Base-by-base conservation (phyloP, 2,329 filamentous ascomycete genomes). In the Fusarium sambucinum region DNA sequence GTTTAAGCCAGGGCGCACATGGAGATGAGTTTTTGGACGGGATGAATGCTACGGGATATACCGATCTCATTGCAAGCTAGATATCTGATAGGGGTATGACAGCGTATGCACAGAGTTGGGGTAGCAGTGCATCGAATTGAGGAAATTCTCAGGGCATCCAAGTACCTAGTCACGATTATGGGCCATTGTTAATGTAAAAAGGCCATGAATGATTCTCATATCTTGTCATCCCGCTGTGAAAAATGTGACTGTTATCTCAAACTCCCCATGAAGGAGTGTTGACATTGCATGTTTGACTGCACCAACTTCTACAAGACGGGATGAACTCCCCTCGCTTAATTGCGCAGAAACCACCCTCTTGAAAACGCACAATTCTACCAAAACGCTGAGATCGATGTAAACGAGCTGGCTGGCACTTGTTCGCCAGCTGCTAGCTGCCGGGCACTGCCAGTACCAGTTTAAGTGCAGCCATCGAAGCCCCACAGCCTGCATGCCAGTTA, bases 41-140 rank as follows among this genome's bases (percentile, higher is more conserved):
- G 16, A 38, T n/a, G 4, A 42, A 17, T 48, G 48, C 42, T 44
- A 17, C 27, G 19, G n/a, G 5, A 40, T 47, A 42, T 46, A 29
- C 55, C 38, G n/a, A 69, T 57, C 37, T 64, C 57, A 48, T 51
- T 42, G 14, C 55, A 30, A 47, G 40, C 51, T 68, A 69, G 47
- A 63, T 69, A 69, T 63, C 62, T 67, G 50, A 55, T 69, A 30
- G 59, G 38, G 53, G 40, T 70, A 58, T 63, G 46, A 48, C 30
- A 54, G 40, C 45, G 32, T 46, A 52, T 57, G 33, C 50, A 29
- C 23, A 40, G 45, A 55, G 66, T 59, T 62, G 46, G 54, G 52
- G 66, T 64, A 63, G 44, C 38, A 70, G 50, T 45, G 46, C 46
- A 55, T 25, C 55, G 30, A 32, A 47, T 56, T 37, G 30, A 48